phyloP scores from a whole-genome alignment of 1,284 basidiomycete genomes.

The Tilletia setariae region DNA sequence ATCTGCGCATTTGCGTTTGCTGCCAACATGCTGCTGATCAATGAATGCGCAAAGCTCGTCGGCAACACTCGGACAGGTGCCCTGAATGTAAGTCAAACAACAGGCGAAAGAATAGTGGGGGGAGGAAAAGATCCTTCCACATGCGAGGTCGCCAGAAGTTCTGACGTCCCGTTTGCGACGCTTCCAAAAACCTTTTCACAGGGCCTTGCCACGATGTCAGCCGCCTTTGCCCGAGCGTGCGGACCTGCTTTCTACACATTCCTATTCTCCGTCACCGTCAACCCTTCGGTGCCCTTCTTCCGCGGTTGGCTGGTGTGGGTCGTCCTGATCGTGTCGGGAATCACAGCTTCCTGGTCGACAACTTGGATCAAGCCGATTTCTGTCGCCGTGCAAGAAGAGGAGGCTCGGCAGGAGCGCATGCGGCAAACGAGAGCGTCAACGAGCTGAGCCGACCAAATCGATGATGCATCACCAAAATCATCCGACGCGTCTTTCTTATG shows the following conservation, averaged over 20 bases:
- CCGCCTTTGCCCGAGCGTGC: slow-evolving; percentile 28
- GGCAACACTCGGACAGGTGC: slow-evolving; percentile 25
- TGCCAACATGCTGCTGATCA: slow-evolving; percentile 23
- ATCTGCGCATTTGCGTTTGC: neutral
- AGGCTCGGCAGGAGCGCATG: slow-evolving; percentile 20
- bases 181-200: neutral
- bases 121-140: too few relatives aligned
- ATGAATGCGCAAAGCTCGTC: slow-evolving; percentile 29
- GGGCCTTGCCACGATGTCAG: slow-evolving; percentile 34
- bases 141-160: too few relatives aligned
- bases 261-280: slow-evolving; percentile 34
- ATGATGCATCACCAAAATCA: too few relatives aligned
- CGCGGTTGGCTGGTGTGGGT: slow-evolving; percentile 32
- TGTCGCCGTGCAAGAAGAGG: slow-evolving; percentile 1
- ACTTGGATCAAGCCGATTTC: neutral
- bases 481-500: too few relatives aligned
- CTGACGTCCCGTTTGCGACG: neutral
- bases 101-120: too few relatives aligned
- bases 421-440: neutral
- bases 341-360: neutral
- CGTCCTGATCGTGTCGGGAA: slow-evolving; percentile 22
- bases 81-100: slow-evolving; percentile 23
- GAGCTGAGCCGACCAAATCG: too few relatives aligned
- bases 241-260: slow-evolving; percentile 32
- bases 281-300: slow-evolving; percentile 17